Conservation (phyloP, 2,329 filamentous ascomycete species). For the Bipolaris victoriae region DNA sequence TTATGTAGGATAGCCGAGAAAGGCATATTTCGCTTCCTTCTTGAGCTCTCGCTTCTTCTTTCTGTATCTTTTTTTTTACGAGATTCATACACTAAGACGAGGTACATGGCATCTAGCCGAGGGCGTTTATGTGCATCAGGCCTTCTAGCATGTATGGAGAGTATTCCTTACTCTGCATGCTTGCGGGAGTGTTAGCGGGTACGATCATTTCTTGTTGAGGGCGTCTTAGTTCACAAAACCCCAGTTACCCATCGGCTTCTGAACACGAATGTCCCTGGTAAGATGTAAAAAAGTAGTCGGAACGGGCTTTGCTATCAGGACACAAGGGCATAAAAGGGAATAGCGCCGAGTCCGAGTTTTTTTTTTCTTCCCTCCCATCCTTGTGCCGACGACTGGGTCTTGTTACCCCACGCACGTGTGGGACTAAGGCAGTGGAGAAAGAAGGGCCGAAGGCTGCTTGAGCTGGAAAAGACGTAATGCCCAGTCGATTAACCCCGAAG, state of each 20-base stretch:
- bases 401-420: slow-evolving; percentile 3
- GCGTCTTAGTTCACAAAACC: not conserved
- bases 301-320: not conserved
- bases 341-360: not conserved
- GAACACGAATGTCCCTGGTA: not conserved
- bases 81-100: no score
- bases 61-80: no score
- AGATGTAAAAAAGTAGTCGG: not conserved
- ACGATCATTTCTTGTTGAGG: not conserved
- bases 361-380: not conserved
- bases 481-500: not conserved
- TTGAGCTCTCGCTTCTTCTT: no score
- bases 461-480: not conserved
- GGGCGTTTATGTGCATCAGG: no score
- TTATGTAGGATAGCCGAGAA: no score
- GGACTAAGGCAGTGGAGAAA: not conserved
- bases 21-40: no score
- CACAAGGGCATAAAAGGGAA: not conserved
- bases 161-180: no score
- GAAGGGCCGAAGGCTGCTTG: not conserved
- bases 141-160: no score
- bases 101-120: no score
- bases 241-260: not conserved
- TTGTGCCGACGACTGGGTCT: not conserved
- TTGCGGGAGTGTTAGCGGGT: no score